Evolutionary conservation across 306 rosid species (phyloP).

Genomic region (Cicer cuneatum): DNA sequence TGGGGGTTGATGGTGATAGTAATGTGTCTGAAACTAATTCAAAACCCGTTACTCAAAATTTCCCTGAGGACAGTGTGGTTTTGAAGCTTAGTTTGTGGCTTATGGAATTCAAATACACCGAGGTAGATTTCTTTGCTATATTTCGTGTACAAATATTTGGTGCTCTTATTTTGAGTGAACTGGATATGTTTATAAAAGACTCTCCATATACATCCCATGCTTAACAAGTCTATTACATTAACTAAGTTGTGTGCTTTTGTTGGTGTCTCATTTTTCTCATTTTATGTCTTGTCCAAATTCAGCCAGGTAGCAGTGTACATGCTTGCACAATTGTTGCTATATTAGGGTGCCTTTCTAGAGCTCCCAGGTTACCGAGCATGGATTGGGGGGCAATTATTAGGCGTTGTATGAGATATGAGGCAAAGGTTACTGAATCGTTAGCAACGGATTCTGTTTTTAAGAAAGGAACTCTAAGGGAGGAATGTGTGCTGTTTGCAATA

Average conservation of each 20-base stretch:
- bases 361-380: slow-evolving; percentile 87
- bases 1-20: slow-evolving; percentile 45
- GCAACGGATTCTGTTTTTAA: slow-evolving; percentile 49
- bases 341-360: slow-evolving; percentile 86
- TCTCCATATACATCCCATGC: slow-evolving; percentile 31
- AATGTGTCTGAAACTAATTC: slow-evolving; percentile 52
- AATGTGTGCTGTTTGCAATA: slow-evolving; percentile 71
- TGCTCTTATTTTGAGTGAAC: slow-evolving; percentile 32
- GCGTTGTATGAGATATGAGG: slow-evolving; percentile 87
- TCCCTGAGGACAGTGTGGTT: slow-evolving; percentile 73
- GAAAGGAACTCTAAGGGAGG: slow-evolving; percentile 75
- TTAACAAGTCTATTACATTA: slow-evolving; percentile 29
- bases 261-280: slow-evolving; percentile 42
- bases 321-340: slow-evolving; percentile 55
- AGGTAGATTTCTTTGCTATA: slow-evolving; percentile 56
- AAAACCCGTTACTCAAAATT: slow-evolving; percentile 63
- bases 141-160: slow-evolving; percentile 24
- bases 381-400: slow-evolving; percentile 88
- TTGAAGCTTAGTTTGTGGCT: slow-evolving; percentile 76
- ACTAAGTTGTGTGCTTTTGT: slow-evolving; percentile 6
- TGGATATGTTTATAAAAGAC: slow-evolving; percentile 33
- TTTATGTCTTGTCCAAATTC: slow-evolving; percentile 45
- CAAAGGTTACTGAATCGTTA: slow-evolving; percentile 53
- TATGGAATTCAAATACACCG: slow-evolving; percentile 61
- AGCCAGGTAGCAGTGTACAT: slow-evolving; percentile 54